These are phyloP conservation scores for Moesziomyces globuligerus DNA, from an alignment of 1,284 basidiomycete genomes.

Conservation along the genomic window DNA sequence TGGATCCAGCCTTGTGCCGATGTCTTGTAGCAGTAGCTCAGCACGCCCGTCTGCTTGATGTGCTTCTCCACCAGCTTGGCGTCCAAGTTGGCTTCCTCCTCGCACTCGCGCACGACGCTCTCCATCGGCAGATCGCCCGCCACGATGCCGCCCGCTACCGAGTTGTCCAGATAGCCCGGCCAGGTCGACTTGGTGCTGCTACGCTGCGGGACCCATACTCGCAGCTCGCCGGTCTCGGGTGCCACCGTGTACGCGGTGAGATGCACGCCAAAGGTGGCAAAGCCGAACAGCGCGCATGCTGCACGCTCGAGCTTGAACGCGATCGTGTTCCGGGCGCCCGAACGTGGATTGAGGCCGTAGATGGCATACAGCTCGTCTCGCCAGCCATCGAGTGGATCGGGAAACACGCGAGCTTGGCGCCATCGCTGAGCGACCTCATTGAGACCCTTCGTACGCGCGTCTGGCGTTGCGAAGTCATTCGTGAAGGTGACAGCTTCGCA, in stretches of 20 bases:
- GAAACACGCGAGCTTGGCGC: constrained; percentile 47
- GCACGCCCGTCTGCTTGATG: constrained; percentile 69
- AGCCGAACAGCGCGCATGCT: constrained; percentile 86
- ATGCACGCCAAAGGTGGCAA: constrained; percentile 88
- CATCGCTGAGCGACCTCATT: constrained; percentile 43
- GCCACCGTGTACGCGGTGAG: constrained; percentile 71
- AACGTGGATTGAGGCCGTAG: constrained; percentile 44
- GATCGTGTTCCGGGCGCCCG: constrained; percentile 65
- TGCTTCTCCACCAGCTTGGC: constrained; percentile 74
- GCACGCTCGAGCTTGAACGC: constrained; percentile 89
- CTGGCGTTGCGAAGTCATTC: constrained; percentile 10
- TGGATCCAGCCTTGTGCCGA: constrained; percentile 70
- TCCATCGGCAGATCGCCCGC: constrained; percentile 80
- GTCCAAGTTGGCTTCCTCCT: constrained; percentile 86
- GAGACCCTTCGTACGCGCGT: constrained; percentile 39
- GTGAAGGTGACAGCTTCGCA: constrained; percentile 40
- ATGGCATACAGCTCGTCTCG: constrained; percentile 60
- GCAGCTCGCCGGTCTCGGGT: constrained; percentile 34
- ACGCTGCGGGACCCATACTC: constrained; percentile 88
- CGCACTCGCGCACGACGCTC: constrained; percentile 87
- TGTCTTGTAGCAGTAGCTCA: constrained; percentile 74
- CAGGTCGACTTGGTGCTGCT: constrained; percentile 86
- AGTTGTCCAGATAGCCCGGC: constrained; percentile 60
- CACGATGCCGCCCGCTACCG: constrained; percentile 72
- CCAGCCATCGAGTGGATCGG: constrained; percentile 66